Base-by-base conservation (phyloP, 1,139 yeast species). In the Hansenula lynferdii region DNA sequence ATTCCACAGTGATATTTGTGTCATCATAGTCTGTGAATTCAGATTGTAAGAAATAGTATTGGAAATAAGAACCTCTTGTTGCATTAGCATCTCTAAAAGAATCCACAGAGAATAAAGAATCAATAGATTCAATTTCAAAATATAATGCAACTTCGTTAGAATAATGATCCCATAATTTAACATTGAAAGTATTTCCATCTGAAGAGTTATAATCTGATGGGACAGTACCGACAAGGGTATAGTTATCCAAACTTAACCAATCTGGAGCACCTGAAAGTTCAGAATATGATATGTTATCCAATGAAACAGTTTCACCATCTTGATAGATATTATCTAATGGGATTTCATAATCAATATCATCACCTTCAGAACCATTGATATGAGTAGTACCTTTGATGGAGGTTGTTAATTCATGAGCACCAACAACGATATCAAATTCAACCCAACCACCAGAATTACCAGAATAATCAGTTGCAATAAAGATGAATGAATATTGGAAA, bases 401-500 rank as follows among this genome's bases (percentile, higher is more conserved):
- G 4, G 95, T 83, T 35, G 87, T 73, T 47, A 94, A 70, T 48
- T 76, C 81, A 57, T 90, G 97, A 8, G 95, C 96, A 28, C 98
- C 97, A 31, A 92, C 84, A 15, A 83, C 67, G 31, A 92, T 65
- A 47, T 77, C 70, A 65, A 92, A 92, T 31, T 72, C 64, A 2
- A 85, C 80, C 48, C 72, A 77, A 4, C 80, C 81, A 22, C 89
- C 92, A 2, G 95, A 70, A 57, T 62, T 90, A 2, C 95, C 96
- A 22, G 64, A 63, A 53, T 77, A 76, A 54, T 90, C 96, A 3
- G 95, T 68, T 3, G 90, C 97, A 42, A 89, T 77, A 48, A 90
- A 71, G 38, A 78, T 70, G 46, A 94, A 77, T n/a, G 77, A 74
- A 57, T 79, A 92, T 36, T 70, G 67, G 51, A 77, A 70, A 24